These are phyloP conservation scores for Escovopsis weberi DNA, from an alignment of 2,329 filamentous ascomycete genomes.

Conservation along the genomic window DNA sequence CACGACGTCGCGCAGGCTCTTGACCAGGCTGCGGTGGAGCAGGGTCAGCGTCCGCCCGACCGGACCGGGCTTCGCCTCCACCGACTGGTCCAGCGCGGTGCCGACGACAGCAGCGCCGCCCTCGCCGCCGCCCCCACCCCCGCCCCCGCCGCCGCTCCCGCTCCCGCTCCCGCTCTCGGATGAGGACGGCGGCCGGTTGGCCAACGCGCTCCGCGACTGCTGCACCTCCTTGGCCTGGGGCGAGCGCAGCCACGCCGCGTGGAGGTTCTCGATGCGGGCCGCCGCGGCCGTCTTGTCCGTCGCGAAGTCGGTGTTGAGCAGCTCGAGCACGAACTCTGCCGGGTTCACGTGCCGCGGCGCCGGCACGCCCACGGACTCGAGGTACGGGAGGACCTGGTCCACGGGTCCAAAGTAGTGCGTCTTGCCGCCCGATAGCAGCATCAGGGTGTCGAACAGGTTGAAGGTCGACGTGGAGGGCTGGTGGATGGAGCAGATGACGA, in stretches of 20 bases:
- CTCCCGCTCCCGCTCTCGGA: too few relatives aligned
- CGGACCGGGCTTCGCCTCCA: constrained; percentile 24
- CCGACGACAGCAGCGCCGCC: constrained; percentile 7
- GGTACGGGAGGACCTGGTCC: constrained; percentile 44
- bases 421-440: constrained; percentile 56
- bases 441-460: constrained; percentile 64
- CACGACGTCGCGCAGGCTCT: constrained; percentile 70
- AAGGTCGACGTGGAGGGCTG: constrained; percentile 73
- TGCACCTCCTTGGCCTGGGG: constrained; percentile 9
- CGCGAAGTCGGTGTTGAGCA: constrained; percentile 65
- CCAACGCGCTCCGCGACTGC: constrained; percentile 14
- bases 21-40: constrained; percentile 67
- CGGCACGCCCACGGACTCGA: constrained; percentile 41
- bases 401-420: constrained; percentile 61
- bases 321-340: constrained; percentile 65
- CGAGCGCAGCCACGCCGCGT: constrained; percentile 13
- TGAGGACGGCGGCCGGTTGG: constrained; percentile 10
- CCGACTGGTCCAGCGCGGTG: constrained; percentile 2
- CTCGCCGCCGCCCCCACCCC: too few relatives aligned
- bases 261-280: constrained; percentile 15
- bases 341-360: constrained; percentile 62
- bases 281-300: constrained; percentile 29
- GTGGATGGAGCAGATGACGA: constrained; percentile 72
- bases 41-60: constrained; percentile 41
- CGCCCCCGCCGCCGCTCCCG: too few relatives aligned